Conservation (phyloP, 148 eudicot species). For the Cornus controversa region DNA sequence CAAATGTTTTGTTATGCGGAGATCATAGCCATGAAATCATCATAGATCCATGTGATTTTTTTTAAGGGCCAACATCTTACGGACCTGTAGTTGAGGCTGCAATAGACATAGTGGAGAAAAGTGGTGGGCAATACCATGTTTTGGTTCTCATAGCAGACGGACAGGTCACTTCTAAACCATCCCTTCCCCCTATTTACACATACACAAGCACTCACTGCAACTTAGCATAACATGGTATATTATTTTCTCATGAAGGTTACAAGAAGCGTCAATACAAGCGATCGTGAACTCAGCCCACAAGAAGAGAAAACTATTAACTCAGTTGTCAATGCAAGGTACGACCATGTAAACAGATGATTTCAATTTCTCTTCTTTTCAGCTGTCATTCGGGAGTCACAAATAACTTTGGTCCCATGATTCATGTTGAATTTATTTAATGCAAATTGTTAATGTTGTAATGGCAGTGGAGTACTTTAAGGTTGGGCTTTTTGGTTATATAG, state of each 20-base stretch:
- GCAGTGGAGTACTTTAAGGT: background rate
- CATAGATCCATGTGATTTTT: background rate
- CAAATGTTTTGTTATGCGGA: background rate
- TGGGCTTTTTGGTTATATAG: no score
- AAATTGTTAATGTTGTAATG: background rate
- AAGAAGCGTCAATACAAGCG: constrained; percentile 33
- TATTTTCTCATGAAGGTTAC: constrained; percentile 32
- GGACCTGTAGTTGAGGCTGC: constrained; percentile 45
- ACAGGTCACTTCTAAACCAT: constrained; percentile 23
- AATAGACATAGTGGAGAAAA: constrained; percentile 42
- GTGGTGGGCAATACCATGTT: constrained; percentile 48
- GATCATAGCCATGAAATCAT: background rate
- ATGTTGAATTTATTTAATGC: background rate
- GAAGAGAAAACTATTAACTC: constrained; percentile 37
- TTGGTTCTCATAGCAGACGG: constrained; percentile 48
- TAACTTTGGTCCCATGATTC: background rate
- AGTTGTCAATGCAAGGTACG: constrained; percentile 40
- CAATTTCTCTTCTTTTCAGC: background rate
- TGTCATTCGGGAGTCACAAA: background rate
- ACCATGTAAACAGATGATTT: background rate
- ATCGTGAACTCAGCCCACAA: constrained; percentile 35
- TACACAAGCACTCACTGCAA: background rate
- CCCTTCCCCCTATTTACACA: background rate
- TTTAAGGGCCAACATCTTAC: constrained; percentile 46
- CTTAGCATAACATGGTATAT: background rate